Conservation (phyloP, 2,329 filamentous ascomycete species). For the Fusarium torulosum region DNA sequence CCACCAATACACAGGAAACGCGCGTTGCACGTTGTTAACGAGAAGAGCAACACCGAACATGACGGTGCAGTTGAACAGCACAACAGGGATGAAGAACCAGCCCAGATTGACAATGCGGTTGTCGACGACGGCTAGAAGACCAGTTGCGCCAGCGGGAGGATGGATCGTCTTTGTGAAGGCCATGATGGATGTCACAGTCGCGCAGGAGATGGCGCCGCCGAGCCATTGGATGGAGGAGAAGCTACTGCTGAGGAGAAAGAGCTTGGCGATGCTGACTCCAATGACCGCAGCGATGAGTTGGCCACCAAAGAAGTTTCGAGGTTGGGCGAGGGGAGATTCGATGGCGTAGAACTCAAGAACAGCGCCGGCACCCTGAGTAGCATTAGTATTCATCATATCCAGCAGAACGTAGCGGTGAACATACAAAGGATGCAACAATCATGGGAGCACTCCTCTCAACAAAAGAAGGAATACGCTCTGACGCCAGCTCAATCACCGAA, state of each 20-base stretch:
- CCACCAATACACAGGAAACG: slow-evolving; percentile 80
- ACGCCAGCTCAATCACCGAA: slow-evolving; percentile 69
- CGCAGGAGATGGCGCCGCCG: slow-evolving; percentile 74
- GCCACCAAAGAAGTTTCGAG: slow-evolving; percentile 76
- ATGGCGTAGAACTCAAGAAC: slow-evolving; percentile 81
- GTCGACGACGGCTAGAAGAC: slow-evolving; percentile 74
- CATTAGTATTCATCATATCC: slow-evolving; percentile 2
- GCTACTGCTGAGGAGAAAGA: slow-evolving; percentile 67
- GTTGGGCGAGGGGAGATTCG: slow-evolving; percentile 78
- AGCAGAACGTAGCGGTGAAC: slow-evolving; percentile 50
- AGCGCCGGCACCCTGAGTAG: slow-evolving; percentile 74
- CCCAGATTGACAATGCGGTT: slow-evolving; percentile 66
- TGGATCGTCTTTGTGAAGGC: slow-evolving; percentile 78
- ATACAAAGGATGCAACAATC: slow-evolving; percentile 78
- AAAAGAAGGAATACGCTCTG: slow-evolving; percentile 67
- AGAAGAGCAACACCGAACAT: slow-evolving; percentile 74
- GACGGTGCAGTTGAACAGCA: slow-evolving; percentile 69
- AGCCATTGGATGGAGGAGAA: slow-evolving; percentile 70
- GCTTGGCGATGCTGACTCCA: slow-evolving; percentile 72
- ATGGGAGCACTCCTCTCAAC: slow-evolving; percentile 65
- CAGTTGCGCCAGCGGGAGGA: slow-evolving; percentile 80
- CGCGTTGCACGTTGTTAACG: slow-evolving; percentile 76
- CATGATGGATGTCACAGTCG: slow-evolving; percentile 73
- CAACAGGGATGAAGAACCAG: slow-evolving; percentile 76
- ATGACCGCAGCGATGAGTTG: slow-evolving; percentile 72